Base-by-base conservation (phyloP, 2,329 filamentous ascomycete species). In the Curvularia sp. region DNA sequence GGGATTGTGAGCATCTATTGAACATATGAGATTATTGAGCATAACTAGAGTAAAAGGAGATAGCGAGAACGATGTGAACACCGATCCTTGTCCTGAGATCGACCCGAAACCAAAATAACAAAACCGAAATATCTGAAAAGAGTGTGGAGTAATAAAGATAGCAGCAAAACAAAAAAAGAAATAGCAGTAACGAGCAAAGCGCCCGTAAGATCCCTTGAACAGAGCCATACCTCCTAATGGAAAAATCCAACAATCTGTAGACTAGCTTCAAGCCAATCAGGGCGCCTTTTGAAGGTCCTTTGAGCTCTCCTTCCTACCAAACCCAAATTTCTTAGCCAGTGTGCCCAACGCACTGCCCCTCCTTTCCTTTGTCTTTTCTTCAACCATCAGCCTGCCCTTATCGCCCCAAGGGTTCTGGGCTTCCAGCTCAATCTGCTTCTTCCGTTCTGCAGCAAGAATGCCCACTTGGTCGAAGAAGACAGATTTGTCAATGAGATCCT, bases 401-500 rank as follows among this genome's bases (percentile, higher is more conserved):
- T 72, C 70, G 13, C 72, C 72, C 72, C 72, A 75, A 10, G 72
- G 72, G 13, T 56, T 63, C 50, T 63, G 55, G 30, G 50, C 44
- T 26, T 75, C 73, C 53, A 63, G 67, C 47, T 71, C 67, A 33
- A 73, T 56, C 50, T 71, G 63, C 62, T 67, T 70, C 60, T 65
- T 69, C 22, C 67, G 61, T 60, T 70, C 71, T 2, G 58, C 54
- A 10, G 69, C 67, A 9, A 75, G 51, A 33, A 75, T 33, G 8
- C 65, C 55, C 9, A 75, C 65, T 54, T 74, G 72, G 20, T 75
- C 72, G 13, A 67, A 62, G 57, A 75, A 74, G 13, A 70, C 57
- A 12, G 62, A 62, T 60, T 73, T 69, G 8, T 74, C 71, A 22
- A 75, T 67, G 41, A 75, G 44, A 49, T 75, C 73, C 56, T 75